These are phyloP conservation scores for Cryptosporidium canis DNA, from an alignment of 169 alveolate species.

Conservation along the genomic window DNA sequence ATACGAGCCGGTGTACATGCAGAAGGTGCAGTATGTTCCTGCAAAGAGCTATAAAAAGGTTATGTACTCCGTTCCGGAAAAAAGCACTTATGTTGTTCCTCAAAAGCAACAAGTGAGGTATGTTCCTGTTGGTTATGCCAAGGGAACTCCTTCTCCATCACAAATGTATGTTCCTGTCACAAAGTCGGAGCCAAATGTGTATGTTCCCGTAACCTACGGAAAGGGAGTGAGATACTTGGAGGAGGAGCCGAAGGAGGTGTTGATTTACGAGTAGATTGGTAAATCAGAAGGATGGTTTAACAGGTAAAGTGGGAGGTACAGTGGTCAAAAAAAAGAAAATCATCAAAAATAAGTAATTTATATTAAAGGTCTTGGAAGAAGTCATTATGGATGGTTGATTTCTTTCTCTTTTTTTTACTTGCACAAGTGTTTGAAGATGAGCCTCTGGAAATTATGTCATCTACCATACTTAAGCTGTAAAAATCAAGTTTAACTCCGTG, in stretches of 20 bases:
- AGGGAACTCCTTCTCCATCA: constrained; percentile 39
- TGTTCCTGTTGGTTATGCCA: constrained; percentile 72
- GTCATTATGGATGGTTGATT: constrained; percentile 39
- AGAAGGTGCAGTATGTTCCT: constrained; percentile 54
- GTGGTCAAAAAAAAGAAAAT: not conserved
- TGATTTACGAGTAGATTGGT: constrained; percentile 4
- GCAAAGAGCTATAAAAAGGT: constrained; percentile 57
- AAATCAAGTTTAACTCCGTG: constrained; percentile 47
- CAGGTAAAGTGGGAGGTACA: not conserved
- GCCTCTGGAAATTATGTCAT: constrained; percentile 46
- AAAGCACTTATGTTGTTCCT: constrained; percentile 63
- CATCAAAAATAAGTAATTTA: not conserved
- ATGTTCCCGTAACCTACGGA: constrained; percentile 48
- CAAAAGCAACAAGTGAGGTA: constrained; percentile 45
- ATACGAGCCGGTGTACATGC: constrained; percentile 67
- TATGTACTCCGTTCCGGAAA: constrained; percentile 54
- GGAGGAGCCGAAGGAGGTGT: not conserved
- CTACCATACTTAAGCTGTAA: constrained; percentile 37
- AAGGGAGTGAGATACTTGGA: constrained; percentile 58
- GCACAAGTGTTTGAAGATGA: constrained; percentile 39
- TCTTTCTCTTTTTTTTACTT: constrained; percentile 33
- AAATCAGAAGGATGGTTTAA: not conserved
- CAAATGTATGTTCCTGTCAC: constrained; percentile 73
- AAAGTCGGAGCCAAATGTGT: constrained; percentile 53
- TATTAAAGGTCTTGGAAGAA: constrained; percentile 56